These are phyloP conservation scores for Knoxia roxburghii DNA, from an alignment of 257 asterid species.

Conservation along the genomic window DNA sequence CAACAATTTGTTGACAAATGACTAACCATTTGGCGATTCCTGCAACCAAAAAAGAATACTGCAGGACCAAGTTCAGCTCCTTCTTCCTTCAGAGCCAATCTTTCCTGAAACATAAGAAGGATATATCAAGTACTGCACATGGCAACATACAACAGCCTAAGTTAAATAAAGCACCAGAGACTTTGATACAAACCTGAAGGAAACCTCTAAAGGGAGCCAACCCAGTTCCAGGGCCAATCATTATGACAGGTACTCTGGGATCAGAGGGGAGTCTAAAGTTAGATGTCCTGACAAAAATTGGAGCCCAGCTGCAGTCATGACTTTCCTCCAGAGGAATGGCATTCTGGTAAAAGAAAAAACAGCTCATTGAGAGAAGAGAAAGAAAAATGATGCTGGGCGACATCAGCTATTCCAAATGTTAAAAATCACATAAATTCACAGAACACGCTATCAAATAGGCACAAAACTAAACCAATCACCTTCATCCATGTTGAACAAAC, in stretches of 20 bases:
- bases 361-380: background rate
- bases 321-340: constrained; percentile 72
- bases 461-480: constrained; percentile 34
- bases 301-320: constrained; percentile 70
- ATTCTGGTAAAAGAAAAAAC: constrained; percentile 45
- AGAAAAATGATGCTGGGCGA: background rate
- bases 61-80: constrained; percentile 93
- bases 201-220: constrained; percentile 98
- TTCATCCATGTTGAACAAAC: constrained; percentile 99
- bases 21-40: constrained; percentile 84
- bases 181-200: constrained; percentile 66
- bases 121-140: constrained; percentile 5
- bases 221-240: constrained; percentile 99
- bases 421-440: background rate
- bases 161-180: background rate
- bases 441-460: background rate
- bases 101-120: constrained; percentile 55
- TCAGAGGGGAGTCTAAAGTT: constrained; percentile 90
- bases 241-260: constrained; percentile 70
- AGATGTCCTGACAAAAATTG: constrained; percentile 75
- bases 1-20: background rate
- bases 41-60: constrained; percentile 83
- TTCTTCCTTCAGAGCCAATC: constrained; percentile 83
- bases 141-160: constrained; percentile 1
- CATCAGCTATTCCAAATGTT: too few species aligned